A percentile compares a stretch with the other conserved stretches of the same genome.
Conservation (phyloP, 2,329 filamentous ascomycete genomes). For the Neopestalotiopsis rosae region DNA sequence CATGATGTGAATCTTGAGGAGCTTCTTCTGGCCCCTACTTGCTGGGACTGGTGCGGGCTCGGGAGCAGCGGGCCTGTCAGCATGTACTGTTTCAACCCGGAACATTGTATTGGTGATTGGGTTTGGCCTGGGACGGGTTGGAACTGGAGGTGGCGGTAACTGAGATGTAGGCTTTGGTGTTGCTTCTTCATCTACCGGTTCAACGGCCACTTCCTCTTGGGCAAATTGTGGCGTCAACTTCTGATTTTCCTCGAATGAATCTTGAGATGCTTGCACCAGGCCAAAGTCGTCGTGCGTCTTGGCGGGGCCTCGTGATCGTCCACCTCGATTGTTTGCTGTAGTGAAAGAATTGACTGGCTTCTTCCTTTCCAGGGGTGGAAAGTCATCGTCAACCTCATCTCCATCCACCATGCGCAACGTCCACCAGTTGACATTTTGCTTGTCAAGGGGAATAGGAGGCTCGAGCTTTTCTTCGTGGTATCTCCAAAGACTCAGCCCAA, state of each 20-base stretch:
- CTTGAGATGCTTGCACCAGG: constrained; percentile 72
- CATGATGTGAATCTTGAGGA: constrained; percentile 74
- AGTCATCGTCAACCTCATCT: constrained; percentile 85
- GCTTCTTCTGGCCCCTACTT: constrained; percentile 69
- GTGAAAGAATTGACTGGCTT: constrained; percentile 80
- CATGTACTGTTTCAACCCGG: constrained; percentile 57
- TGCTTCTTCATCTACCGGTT: constrained; percentile 44
- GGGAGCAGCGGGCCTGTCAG: constrained; percentile 60
- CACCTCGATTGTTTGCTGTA: constrained; percentile 76
- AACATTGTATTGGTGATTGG: constrained; percentile 68
- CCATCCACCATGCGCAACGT: constrained; percentile 84
- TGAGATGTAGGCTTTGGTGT: constrained; percentile 57
- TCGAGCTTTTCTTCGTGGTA: constrained; percentile 79
- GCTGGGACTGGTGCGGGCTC: constrained; percentile 46
- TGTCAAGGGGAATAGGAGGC: constrained; percentile 67
- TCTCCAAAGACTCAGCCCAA: constrained; percentile 78
- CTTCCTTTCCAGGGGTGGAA: constrained; percentile 76
- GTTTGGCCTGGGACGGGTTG: constrained; percentile 52
- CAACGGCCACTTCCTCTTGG: constrained; percentile 51
- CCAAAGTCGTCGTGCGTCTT: constrained; percentile 85
- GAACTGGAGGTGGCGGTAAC: constrained; percentile 38
- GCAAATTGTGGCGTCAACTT: constrained; percentile 70
- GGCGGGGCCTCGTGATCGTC: constrained; percentile 68
- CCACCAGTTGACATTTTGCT: constrained; percentile 82
- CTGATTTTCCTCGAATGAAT: constrained; percentile 73